Evolutionary conservation across 208 protist species (phyloP), one percentile per base, ranked within the genome.

Genomic region (Crithidia fasciculata): DNA sequence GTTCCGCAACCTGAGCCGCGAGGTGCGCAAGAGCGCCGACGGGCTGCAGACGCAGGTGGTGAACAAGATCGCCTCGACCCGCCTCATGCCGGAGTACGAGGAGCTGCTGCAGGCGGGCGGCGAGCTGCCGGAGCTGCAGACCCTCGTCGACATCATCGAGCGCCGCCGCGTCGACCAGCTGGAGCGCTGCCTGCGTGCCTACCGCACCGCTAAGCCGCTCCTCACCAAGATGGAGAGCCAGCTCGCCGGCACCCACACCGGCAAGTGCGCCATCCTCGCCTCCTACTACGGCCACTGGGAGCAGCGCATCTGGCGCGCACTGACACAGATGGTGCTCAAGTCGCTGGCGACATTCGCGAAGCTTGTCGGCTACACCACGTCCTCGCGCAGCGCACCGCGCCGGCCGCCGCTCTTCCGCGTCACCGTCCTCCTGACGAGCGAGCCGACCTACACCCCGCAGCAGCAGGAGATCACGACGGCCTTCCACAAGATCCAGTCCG

Each of bases 241-340:
- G 72, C 88, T 98, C 37, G 86, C 89, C n/a, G 92, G 92, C 61
- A 96, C 93, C 0, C 94, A 97, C 78, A 96, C 93, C 10, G 96
- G 97, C n/a, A 95, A 91, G 69, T 94, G 91, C 77, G 76, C 85
- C 28, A 69, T 54, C n/a, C 85, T 99, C 63, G 76, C 75, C 18
- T 91, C 83, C 61, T 99, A 99, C 87, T 99, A 99, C 83, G 63
- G 75, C 18, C 88, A 99, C 85, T 99, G 98, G 98, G 98, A 99
- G 84, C 77, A 88, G 44, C 78, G 95, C 53, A 95, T 99, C 70
- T 99, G 95, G 92, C 83, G 89, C 39, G 98, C 98, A 2, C 85
- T 99, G 43, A 90, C 82, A 36, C 80, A 82, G 71, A 97, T 98
- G 86, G 96, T 99, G 16, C 75, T 97, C 18, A 79, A 67, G 52